phyloP scores from a whole-genome alignment of 345 rosid species.

The Linum usitatissimum region DNA sequence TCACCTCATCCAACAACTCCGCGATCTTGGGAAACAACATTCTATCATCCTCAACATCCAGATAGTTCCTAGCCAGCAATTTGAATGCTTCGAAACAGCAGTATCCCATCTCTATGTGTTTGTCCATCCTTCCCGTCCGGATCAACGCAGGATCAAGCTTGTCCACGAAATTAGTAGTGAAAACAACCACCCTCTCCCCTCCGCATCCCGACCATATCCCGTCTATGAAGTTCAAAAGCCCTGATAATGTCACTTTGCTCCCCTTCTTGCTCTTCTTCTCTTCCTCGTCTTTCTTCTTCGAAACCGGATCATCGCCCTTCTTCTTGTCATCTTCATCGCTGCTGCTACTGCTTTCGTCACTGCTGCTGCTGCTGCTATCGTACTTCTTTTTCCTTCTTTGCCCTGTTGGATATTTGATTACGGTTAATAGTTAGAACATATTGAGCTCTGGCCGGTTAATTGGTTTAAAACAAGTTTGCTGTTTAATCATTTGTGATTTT shows the following conservation, averaged over 20 bases:
- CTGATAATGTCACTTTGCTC: neutral
- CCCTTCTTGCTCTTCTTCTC: neutral
- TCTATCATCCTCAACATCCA: neutral
- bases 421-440: no score
- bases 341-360: neutral
- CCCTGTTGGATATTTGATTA: no score
- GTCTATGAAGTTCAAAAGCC: slow-evolving; percentile 1
- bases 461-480: no score
- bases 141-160: slow-evolving; percentile 3
- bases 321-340: slow-evolving; percentile 1
- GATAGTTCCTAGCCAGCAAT: neutral
- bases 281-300: neutral
- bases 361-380: neutral
- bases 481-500: no score
- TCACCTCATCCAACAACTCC: neutral
- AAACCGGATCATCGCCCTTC: neutral
- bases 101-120: neutral
- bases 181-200: neutral
- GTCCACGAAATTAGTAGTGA: neutral
- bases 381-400: neutral
- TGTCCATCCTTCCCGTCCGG: slow-evolving; percentile 1
- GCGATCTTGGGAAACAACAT: neutral
- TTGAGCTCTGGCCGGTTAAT: no score
- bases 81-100: neutral
- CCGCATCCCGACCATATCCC: slow-evolving; percentile 2